Conservation (phyloP, 2,329 filamentous ascomycete species). For the Colletotrichum liaoningense region DNA sequence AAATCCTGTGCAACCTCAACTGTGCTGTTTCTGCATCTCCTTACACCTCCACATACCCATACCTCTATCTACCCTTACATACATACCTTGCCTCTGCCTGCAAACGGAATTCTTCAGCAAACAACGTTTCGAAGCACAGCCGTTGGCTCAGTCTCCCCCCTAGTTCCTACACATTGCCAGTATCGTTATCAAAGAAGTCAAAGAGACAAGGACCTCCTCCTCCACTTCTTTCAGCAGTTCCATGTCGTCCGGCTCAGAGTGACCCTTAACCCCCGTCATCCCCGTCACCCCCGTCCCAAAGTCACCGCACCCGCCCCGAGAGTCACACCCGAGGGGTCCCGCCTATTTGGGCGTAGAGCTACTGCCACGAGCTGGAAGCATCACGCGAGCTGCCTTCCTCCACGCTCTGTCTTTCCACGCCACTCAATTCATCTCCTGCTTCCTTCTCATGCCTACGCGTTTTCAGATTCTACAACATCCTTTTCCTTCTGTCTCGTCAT, state of each 20-base stretch:
- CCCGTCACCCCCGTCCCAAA: constrained; percentile 16
- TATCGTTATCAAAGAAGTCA: neutral
- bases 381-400: constrained; percentile 34
- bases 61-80: neutral
- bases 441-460: constrained; percentile 15
- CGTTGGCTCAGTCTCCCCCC: neutral
- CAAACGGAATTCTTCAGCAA: constrained; percentile 19
- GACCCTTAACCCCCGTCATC: neutral
- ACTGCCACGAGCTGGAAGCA: constrained; percentile 27
- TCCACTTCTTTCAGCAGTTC: neutral
- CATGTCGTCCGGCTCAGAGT: constrained; percentile 16
- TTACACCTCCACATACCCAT: neutral
- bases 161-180: constrained; percentile 7
- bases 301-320: constrained; percentile 31
- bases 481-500: constrained; percentile 21
- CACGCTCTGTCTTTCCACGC: constrained; percentile 1
- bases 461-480: neutral
- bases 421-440: constrained; percentile 7
- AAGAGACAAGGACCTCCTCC: neutral
- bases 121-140: neutral
- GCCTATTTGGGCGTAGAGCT: constrained; percentile 30
- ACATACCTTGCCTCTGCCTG: neutral
- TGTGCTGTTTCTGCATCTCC: neutral
- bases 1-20: neutral
- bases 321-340: constrained; percentile 28